Evolutionary conservation across 2,329 filamentous ascomycete species (phyloP), one percentile per base, ranked within the genome.

Genomic region (Ophiosphaerella narmari): DNA sequence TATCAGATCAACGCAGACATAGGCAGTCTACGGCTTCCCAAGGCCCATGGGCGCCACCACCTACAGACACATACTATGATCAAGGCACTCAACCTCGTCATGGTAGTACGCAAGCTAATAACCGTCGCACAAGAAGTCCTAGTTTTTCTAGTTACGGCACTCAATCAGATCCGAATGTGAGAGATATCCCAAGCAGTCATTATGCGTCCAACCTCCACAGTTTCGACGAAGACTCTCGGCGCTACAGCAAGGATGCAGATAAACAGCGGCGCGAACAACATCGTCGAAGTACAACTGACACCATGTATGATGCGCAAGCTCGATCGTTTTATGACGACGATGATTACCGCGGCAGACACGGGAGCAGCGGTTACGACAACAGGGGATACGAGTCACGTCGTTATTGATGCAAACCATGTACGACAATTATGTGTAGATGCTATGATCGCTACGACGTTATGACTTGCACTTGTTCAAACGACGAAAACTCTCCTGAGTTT

Each of bases 61-160:
- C 63, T 4, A 51, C 52, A 29, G 58, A 62, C 34, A 23, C 44
- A 9, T 56, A 61, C 23, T 53, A 61, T 21, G 59, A 62, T 7
- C 56, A 59, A n/a, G 55, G 61, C 8, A 55, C 58, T 14, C 57
- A 66, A 33, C 18, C 18, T 21, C 52, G 66, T 32, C 68, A 66
- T 16, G 55, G 57, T n/a, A 47, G 45, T 38, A 55, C 62, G 4
- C 59, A 59, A 37, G 43, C 54, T 5, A 62, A 51, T 39, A 54
- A 52, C 5, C 60, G 60, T 23, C 66, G 71, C 29, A 54, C 63
- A 2, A 53, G 66, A 39, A 74, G 72, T 38, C 72, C 72, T 7
- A 69, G 64, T 37, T 71, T 70, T 49, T 67, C 68, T 26, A 60
- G 53, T 41, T 68, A 70, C 26, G 70, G 68, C 14, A 72, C 62